Conservation (phyloP, 1,284 basidiomycete species). For the Xerocomus cyaneibrunnescens region DNA sequence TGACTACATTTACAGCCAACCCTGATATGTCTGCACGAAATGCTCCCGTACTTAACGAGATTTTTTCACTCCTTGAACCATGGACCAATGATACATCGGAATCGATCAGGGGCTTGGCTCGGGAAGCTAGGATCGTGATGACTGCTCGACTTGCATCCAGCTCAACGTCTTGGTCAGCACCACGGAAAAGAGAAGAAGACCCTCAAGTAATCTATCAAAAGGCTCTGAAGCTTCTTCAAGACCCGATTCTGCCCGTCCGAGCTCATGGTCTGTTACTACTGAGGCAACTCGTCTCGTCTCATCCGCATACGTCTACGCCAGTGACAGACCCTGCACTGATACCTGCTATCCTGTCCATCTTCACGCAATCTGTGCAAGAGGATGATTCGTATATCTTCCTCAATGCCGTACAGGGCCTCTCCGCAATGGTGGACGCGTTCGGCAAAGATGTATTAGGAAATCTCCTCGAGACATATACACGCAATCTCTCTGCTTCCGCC, state of each 20-base stretch:
- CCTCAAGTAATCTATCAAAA: conserved; percentile 77
- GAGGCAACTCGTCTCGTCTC: conserved; percentile 68
- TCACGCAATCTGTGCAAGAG: conserved; percentile 84
- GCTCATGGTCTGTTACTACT: conserved; percentile 88
- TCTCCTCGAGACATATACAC: conserved; percentile 64
- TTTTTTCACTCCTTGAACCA: conserved; percentile 64
- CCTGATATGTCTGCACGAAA: conserved; percentile 61
- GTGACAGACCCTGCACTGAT: conserved; percentile 55
- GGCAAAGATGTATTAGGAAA: conserved; percentile 71
- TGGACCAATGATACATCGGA: conserved; percentile 37
- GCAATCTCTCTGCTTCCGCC: conserved; percentile 50
- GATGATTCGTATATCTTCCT: conserved; percentile 95
- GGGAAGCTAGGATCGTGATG: conserved; percentile 81
- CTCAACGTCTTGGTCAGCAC: conserved; percentile 37
- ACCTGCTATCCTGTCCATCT: conserved; percentile 85
- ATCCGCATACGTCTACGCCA: conserved; percentile 12
- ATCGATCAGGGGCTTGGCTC: conserved; percentile 47
- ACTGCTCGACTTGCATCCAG: conserved; percentile 62
- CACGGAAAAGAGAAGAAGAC: conserved; percentile 37
- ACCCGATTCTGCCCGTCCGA: conserved; percentile 92
- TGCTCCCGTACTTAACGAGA: conserved; percentile 66
- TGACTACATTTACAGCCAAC: conserved; percentile 51
- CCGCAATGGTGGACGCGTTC: conserved; percentile 76
- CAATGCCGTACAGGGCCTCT: conserved; percentile 89
- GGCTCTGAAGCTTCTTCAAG: conserved; percentile 85